Evolutionary conservation across 495 filamentous ascomycete genomes (phyloP).

Genomic region (Aspergillus nidulans): DNA sequence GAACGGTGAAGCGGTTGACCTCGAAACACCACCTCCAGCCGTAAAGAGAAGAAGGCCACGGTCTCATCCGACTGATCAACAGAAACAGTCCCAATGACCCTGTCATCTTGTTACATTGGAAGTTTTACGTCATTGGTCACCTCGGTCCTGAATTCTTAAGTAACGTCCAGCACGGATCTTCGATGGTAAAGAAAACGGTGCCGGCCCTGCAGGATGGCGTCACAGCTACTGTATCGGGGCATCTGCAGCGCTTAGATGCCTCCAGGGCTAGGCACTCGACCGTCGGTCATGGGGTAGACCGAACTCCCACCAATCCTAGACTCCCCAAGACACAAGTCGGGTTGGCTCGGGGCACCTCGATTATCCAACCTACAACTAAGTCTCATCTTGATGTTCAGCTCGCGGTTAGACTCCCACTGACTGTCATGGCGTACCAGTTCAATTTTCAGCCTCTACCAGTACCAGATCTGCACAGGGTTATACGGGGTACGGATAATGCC

Average conservation of each 20-base stretch:
- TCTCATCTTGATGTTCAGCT: background rate
- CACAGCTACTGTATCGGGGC: constrained; percentile 20
- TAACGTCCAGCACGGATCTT: constrained; percentile 5
- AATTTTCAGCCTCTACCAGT: background rate
- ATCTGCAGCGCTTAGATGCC: constrained; percentile 18
- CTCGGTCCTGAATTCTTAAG: background rate
- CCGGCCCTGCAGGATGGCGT: constrained; percentile 22
- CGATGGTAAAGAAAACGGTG: constrained; percentile 11
- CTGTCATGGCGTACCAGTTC: background rate
- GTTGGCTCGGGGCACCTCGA: constrained; percentile 14
- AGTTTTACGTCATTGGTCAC: constrained; percentile 17
- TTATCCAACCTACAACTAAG: constrained; percentile 4
- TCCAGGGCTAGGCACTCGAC: too few relatives aligned
- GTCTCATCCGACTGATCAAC: background rate
- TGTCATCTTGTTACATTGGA: background rate
- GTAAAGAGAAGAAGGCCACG: background rate
- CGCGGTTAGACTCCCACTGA: background rate
- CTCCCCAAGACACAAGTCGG: constrained; percentile 6
- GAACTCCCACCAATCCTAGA: constrained; percentile 19
- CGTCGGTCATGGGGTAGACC: constrained; percentile 21
- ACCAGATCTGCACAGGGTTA: background rate
- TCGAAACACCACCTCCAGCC: background rate
- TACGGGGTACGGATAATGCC: background rate
- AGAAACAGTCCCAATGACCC: background rate
- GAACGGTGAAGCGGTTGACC: background rate